phyloP scores from a whole-genome alignment of 495 filamentous ascomycete genomes.

The Xylaria nigripes region DNA sequence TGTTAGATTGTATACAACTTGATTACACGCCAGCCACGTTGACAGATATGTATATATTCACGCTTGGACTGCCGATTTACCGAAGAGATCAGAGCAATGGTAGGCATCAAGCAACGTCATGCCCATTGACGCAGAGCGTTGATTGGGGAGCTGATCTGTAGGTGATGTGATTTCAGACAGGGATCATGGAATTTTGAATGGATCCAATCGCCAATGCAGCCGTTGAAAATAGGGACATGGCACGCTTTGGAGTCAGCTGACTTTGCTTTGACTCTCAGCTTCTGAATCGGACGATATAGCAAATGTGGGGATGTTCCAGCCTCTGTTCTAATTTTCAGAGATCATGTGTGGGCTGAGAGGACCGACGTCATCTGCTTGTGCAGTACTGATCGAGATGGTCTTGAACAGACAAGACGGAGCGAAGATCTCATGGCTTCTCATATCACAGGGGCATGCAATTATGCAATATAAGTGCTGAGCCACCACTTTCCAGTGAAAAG shows the following conservation, averaged over 20 bases:
- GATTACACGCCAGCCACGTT: background rate
- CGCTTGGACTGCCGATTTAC: background rate
- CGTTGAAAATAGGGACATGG: background rate
- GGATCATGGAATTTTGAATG: too few relatives aligned
- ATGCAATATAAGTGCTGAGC: background rate
- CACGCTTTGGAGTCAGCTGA: background rate
- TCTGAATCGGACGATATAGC: background rate
- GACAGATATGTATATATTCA: background rate
- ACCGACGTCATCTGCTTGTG: background rate
- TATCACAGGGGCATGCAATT: background rate
- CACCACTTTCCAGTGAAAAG: background rate
- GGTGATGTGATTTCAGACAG: background rate
- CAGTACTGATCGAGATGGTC: background rate
- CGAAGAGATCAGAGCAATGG: background rate
- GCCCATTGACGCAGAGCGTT: background rate
- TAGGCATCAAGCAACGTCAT: conserved; percentile 7
- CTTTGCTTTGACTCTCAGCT: background rate
- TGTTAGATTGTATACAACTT: background rate
- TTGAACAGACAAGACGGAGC: background rate
- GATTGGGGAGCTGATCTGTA: conserved; percentile 1
- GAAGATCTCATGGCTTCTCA: background rate
- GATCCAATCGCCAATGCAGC: background rate
- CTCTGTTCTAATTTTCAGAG: background rate
- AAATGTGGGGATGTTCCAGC: background rate
- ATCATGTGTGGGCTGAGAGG: too few relatives aligned